Evolutionary conservation across 208 protist species (phyloP), one percentile per base, ranked within the genome.

Genomic region (Crithidia thermophila): DNA sequence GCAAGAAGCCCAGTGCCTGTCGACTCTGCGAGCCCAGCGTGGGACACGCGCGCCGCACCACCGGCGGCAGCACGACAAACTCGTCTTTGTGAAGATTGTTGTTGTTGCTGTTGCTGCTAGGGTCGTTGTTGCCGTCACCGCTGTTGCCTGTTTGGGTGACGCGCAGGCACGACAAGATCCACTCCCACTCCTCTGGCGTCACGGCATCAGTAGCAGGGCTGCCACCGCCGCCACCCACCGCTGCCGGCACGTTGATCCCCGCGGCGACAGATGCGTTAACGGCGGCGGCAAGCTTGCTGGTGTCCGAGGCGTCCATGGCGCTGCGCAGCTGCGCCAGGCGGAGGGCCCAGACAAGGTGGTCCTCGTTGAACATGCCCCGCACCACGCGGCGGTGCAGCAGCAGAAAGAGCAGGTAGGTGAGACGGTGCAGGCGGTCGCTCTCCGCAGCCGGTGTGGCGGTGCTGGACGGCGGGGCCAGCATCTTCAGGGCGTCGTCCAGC

Each of bases 271-370:
- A 31, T 36, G 30, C 36, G 43, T 8, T 43, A 36, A 23, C 46
- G 20, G 33, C 43, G n/a, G 13, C 23, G 0, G 55, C 21, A 1
- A 37, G 8, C 10, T 13, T 39, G 25, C 28, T 23, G 10, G 57
- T 51, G 8, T 11, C 62, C 2, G 31, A 65, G 13, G 64, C 56
- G 18, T 45, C 30, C 66, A 96, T 81, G 16, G 75, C 49, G 80
- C 96, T 90, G 31, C 84, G 84, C 50, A 99, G 87, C 66, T 98
- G 93, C 11, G 95, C 93, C 4, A 99, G 87, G 23, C 91, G 75
- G 18, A 99, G 68, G 8, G 91, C 98, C 67, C 99, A 92, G 16
- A 97, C 77, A 21, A 98, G 69, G 56, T 98, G 85, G 70, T 99
- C 96, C 37, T 93, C 83, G 34, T 98, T 69, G 43, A 99, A 97